Evolutionary conservation across 352 stramenopile species (phyloP), one percentile per base, ranked within the genome.

Genomic region (Globisporangium cystogenes): DNA sequence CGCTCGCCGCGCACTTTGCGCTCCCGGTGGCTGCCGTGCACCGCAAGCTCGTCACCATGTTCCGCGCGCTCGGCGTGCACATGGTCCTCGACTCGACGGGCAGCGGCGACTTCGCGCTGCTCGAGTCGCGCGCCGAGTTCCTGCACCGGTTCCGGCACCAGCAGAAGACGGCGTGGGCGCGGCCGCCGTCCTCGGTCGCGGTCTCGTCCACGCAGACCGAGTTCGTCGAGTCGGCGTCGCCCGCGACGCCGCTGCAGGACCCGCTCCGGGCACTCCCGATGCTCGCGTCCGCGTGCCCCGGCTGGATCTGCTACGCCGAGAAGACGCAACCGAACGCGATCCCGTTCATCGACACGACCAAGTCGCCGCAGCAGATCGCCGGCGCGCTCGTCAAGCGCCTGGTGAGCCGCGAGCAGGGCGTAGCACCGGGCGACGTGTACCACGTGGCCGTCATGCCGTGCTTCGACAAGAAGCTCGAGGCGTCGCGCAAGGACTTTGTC

Each of bases 391-490:
- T 95, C 53, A 95, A 92, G 63, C 74, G 81, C 26, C 73, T 93
- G 39, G 68, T 93, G 8, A 71, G 73, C 45, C 53, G 72, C n/a
- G 82, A 93, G 35, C 70, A 84, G 37, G 68, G 67, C 8, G 39
- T 87, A 27, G 36, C 50, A 0, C 57, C 74, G 12, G 70, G 59
- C 26, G 71, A 96, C 35, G 82, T 98, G 8, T 98, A 97, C 66
- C 90, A 98, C 72, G 89, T 97, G 50, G 92, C 95, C 2, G 77
- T 99, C 36, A 98, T 99, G 96, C 96, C 97, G 31, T 99, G 97
- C 80, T 97, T 98, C 60, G 97, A 99, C 67, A 99, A 99, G 76
- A 99, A 99, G 64, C 74, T 99, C 8, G 97, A 99, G 71, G 96
- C 96, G 0, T 97, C 92, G 12, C 86, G 96, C 8, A 96, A 95